Evolutionary conservation across 139 green algal species (phyloP).

Genomic region (Ettlia oleoabundans): DNA sequence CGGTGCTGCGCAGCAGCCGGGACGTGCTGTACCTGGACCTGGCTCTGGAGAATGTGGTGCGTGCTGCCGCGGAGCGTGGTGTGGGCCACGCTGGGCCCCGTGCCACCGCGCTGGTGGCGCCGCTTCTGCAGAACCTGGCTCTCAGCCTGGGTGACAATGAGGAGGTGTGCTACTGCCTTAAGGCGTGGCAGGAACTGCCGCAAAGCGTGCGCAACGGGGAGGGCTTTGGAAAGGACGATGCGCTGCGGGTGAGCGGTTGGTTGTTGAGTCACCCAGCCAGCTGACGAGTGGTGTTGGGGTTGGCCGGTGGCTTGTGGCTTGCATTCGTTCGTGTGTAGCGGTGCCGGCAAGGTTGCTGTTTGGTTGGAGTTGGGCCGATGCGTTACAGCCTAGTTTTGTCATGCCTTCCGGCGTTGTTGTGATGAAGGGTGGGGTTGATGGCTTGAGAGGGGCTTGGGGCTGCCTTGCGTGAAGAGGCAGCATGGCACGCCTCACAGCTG

Average conservation of each 20-base stretch:
- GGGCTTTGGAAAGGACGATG: slow-evolving; percentile 79
- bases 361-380: not conserved
- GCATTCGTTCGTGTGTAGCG: no score
- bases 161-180: slow-evolving; percentile 97
- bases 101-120: slow-evolving; percentile 83
- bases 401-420: no score
- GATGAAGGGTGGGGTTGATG: no score
- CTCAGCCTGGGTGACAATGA: slow-evolving; percentile 93
- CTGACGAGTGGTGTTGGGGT: no score
- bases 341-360: no score
- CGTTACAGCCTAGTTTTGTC: no score
- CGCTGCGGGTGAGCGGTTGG: slow-evolving; percentile 62
- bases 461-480: no score
- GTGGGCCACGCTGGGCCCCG: slow-evolving; percentile 65
- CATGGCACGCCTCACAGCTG: no score
- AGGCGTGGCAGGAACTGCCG: slow-evolving; percentile 86
- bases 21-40: slow-evolving; percentile 98
- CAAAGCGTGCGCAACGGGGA: slow-evolving; percentile 61
- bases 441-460: no score
- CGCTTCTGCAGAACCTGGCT: slow-evolving; percentile 96
- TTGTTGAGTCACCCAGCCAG: no score
- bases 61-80: slow-evolving; percentile 78
- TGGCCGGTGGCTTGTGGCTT: no score
- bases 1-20: slow-evolving; percentile 60
- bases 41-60: slow-evolving; percentile 88